Conservation (phyloP, 2,329 filamentous ascomycete species). For the Chaetomium olivaceum region DNA sequence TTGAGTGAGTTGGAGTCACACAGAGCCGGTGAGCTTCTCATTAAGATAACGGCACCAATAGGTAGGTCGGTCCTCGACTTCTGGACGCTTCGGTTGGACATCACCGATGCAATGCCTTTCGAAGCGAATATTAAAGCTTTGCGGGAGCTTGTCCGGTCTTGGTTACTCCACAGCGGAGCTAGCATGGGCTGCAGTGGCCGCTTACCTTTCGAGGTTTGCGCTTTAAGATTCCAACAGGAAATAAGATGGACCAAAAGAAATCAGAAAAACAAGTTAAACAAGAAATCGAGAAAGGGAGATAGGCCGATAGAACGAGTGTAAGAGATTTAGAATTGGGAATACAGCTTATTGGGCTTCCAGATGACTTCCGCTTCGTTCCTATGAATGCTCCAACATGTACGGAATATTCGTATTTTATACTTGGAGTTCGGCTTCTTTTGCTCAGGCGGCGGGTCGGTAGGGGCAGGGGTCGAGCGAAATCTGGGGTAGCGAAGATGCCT, state of each 20-base stretch:
- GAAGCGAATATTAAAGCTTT: background rate
- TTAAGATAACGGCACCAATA: background rate
- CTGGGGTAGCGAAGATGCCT: slow-evolving; percentile 3
- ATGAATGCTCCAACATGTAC: no score
- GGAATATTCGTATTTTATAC: no score
- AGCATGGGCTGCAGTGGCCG: background rate
- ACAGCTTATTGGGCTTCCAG: no score
- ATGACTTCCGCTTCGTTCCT: background rate
- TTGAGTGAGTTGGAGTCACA: background rate
- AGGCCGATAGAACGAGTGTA: no score
- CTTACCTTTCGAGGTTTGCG: background rate
- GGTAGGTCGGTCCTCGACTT: background rate
- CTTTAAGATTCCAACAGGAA: no score
- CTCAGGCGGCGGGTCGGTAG: no score
- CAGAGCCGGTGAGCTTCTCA: slow-evolving; percentile 2
- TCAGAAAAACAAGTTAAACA: no score
- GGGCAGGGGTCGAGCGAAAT: slow-evolving; percentile 4
- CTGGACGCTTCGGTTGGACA: background rate
- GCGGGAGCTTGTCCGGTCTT: background rate
- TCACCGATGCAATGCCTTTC: background rate
- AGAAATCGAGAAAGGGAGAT: no score
- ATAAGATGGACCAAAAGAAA: no score
- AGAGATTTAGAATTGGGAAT: no score
- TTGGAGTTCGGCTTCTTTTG: no score
- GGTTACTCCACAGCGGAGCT: background rate